These are phyloP conservation scores for Eutrema japonicum DNA, from an alignment of 345 rosid species.

Conservation along the genomic window DNA sequence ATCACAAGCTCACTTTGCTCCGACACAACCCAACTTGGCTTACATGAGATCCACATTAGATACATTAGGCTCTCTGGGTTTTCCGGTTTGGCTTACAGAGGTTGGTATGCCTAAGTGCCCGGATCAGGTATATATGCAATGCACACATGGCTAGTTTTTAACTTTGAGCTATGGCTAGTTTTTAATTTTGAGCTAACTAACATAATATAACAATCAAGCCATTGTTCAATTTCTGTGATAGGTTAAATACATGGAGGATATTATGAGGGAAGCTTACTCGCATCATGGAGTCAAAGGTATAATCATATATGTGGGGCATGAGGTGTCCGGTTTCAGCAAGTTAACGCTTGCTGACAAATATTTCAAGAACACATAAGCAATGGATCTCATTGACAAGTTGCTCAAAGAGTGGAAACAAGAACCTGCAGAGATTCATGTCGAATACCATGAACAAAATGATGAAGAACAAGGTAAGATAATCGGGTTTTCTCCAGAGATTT, in stretches of 20 bases:
- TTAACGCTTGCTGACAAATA: slow-evolving; percentile 49
- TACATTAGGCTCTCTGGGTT: slow-evolving; percentile 56
- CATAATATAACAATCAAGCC: not conserved
- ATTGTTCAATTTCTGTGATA: slow-evolving; percentile 22
- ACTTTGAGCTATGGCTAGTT: too few relatives aligned
- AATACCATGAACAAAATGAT: slow-evolving; percentile 11
- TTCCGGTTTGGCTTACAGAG: slow-evolving; percentile 85
- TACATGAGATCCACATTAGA: slow-evolving; percentile 71
- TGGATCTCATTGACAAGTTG: slow-evolving; percentile 68
- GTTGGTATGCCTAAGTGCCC: slow-evolving; percentile 50
- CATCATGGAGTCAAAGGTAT: slow-evolving; percentile 73
- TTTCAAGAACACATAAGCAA: slow-evolving; percentile 54
- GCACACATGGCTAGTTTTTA: too few relatives aligned
- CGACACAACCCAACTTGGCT: slow-evolving; percentile 57
- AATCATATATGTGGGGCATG: slow-evolving; percentile 62
- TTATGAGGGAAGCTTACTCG: slow-evolving; percentile 65
- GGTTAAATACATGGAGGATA: slow-evolving; percentile 59
- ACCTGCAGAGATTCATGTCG: not conserved
- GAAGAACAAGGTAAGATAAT: slow-evolving; percentile 36
- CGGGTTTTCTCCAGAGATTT: slow-evolving; percentile 32
- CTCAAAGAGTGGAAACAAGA: slow-evolving; percentile 54
- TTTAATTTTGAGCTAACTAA: too few relatives aligned
- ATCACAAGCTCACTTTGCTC: slow-evolving; percentile 67
- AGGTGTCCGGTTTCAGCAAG: slow-evolving; percentile 50
- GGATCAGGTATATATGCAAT: slow-evolving; percentile 45